Conservation (phyloP, 257 asterid genomes). For the Agastache rugosa region DNA sequence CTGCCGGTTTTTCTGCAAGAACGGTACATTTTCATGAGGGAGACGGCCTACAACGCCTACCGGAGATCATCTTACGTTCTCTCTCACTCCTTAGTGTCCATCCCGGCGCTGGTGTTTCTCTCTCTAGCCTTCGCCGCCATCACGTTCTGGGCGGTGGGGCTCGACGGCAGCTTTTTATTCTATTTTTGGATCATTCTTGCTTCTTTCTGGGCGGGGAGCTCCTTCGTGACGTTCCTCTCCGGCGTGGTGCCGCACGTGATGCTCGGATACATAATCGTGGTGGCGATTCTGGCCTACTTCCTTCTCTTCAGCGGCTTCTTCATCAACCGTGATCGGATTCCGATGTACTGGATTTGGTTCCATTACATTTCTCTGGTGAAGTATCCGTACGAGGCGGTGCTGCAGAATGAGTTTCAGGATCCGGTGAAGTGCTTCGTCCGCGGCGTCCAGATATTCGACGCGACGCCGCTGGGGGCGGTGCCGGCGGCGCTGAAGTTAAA, state of each 20-base stretch:
- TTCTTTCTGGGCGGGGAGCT: constrained; percentile 79
- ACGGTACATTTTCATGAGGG: constrained; percentile 74
- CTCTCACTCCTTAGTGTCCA: constrained; percentile 57
- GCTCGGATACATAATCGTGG: constrained; percentile 75
- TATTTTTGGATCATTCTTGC: constrained; percentile 59
- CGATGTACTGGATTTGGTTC: constrained; percentile 83
- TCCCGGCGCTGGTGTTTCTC: constrained; percentile 59
- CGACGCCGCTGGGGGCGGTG: constrained; percentile 55
- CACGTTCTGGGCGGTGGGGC: constrained; percentile 78
- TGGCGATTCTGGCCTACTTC: constrained; percentile 67
- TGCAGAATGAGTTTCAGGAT: constrained; percentile 62
- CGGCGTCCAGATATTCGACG: constrained; percentile 71
- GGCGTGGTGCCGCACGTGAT: constrained; percentile 75
- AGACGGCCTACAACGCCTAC: constrained; percentile 71
- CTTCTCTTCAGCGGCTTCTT: constrained; percentile 79
- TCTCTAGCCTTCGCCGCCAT: constrained; percentile 52
- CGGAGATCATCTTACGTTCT: constrained; percentile 69
- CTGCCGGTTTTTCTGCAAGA: constrained; percentile 77
- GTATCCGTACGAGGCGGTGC: constrained; percentile 77
- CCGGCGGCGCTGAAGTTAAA: constrained; percentile 52
- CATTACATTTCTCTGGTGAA: constrained; percentile 73
- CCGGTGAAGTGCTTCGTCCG: constrained; percentile 58
- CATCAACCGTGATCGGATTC: constrained; percentile 71
- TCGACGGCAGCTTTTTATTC: constrained; percentile 67
- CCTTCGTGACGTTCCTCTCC: constrained; percentile 76